Conservation (phyloP, 2,329 filamentous ascomycete species). For the Neonectria punicea region DNA sequence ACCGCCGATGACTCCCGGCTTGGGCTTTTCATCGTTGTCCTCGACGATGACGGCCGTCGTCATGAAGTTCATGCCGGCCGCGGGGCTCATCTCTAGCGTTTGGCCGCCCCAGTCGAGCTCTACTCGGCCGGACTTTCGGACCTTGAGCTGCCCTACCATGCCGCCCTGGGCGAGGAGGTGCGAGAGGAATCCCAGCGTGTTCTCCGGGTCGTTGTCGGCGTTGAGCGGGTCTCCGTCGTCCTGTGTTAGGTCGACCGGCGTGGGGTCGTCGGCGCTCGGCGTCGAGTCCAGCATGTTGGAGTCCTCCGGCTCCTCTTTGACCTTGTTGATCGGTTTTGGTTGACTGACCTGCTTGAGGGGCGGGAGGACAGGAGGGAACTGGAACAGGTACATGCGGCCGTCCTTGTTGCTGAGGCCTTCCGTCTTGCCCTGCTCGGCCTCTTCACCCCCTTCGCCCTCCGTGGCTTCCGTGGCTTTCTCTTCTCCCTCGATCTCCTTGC, state of each 20-base stretch:
- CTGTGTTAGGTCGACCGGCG: slow-evolving; percentile 57
- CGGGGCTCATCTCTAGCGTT: slow-evolving; percentile 61
- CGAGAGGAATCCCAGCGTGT: slow-evolving; percentile 49
- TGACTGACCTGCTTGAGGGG: slow-evolving; percentile 55
- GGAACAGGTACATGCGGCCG: slow-evolving; percentile 71
- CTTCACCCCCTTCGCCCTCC: slow-evolving; percentile 43
- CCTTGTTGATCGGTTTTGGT: slow-evolving; percentile 39
- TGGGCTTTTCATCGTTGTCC: slow-evolving; percentile 63
- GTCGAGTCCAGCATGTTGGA: slow-evolving; percentile 51
- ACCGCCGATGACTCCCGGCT: slow-evolving; percentile 55
- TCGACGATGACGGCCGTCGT: slow-evolving; percentile 70
- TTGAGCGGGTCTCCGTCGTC: slow-evolving; percentile 40
- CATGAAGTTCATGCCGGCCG: slow-evolving; percentile 65
- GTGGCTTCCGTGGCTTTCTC: slow-evolving; percentile 20
- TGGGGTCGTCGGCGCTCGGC: slow-evolving; percentile 34
- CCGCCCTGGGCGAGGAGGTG: slow-evolving; percentile 62
- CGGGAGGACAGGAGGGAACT: slow-evolving; percentile 71
- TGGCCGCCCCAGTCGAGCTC: slow-evolving; percentile 72
- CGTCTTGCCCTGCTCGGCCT: slow-evolving; percentile 41
- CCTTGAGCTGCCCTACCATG: slow-evolving; percentile 68
- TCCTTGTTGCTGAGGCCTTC: slow-evolving; percentile 55
- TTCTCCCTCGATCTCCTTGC: slow-evolving; percentile 36
- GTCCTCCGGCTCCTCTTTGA: slow-evolving; percentile 57
- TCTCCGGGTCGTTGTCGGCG: slow-evolving; percentile 47
- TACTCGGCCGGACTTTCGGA: slow-evolving; percentile 70